These are phyloP conservation scores for Plasmodium coatneyi DNA, from an alignment of 169 alveolate genomes.

Conservation along the genomic window DNA sequence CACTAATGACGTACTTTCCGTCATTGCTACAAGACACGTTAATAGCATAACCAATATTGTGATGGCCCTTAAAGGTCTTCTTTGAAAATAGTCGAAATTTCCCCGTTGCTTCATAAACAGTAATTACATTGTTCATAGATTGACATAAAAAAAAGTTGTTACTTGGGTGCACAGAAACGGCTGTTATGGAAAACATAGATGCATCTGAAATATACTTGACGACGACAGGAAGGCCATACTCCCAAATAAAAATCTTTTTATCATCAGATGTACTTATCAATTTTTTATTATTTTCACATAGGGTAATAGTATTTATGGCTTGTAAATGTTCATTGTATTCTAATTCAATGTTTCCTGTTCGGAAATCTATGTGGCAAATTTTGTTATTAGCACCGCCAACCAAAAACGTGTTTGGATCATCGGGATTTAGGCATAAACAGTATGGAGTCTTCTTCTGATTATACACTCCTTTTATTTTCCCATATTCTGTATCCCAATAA, in stretches of 20 bases:
- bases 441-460: slow-evolving; percentile 93
- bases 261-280: slow-evolving; percentile 97
- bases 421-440: slow-evolving; percentile 93
- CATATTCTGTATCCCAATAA: slow-evolving; percentile 98
- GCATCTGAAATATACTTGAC: slow-evolving; percentile 97
- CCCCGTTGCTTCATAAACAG: slow-evolving; percentile 94
- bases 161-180: slow-evolving; percentile 94
- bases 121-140: slow-evolving; percentile 95
- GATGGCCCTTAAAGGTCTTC: slow-evolving; percentile 95
- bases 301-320: slow-evolving; percentile 93
- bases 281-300: slow-evolving; percentile 92
- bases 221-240: slow-evolving; percentile 96
- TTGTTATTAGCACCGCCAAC: slow-evolving; percentile 95
- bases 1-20: slow-evolving; percentile 95
- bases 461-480: slow-evolving; percentile 93
- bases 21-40: slow-evolving; percentile 95
- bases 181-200: slow-evolving; percentile 94
- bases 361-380: slow-evolving; percentile 92
- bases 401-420: slow-evolving; percentile 90
- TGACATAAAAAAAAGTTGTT: slow-evolving; percentile 95
- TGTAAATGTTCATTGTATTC: slow-evolving; percentile 96
- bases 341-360: slow-evolving; percentile 90
- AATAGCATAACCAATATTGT: slow-evolving; percentile 94
- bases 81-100: slow-evolving; percentile 91
- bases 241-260: slow-evolving; percentile 96